Evolutionary conservation across 2,329 filamentous ascomycete species (phyloP).

Genomic region (Botryotinia convoluta): DNA sequence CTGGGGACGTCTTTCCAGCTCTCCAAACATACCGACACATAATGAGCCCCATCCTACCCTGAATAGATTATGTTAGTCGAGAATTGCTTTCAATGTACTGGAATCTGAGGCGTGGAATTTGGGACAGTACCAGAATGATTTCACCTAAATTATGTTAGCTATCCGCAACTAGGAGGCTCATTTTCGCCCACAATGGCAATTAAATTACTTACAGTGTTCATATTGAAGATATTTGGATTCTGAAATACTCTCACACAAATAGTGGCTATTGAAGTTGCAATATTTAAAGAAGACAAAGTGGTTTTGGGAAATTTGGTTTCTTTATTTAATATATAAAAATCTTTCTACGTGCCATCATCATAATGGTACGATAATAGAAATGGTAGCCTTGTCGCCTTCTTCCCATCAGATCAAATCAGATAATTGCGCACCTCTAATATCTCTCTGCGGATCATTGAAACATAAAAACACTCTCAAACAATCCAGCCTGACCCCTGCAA

Average conservation of each 20-base stretch:
- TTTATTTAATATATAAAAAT: neutral
- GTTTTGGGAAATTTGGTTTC: neutral
- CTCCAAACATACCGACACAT: constrained; percentile 65
- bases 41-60: constrained; percentile 93
- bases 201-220: constrained; percentile 53
- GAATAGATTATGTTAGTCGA: constrained; percentile 29
- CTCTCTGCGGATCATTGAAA: neutral
- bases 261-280: neutral
- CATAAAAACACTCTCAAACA: neutral
- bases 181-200: neutral
- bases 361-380: constrained; percentile 15
- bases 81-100: constrained; percentile 8
- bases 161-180: neutral
- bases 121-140: constrained; percentile 60
- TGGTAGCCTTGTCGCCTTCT: constrained; percentile 13
- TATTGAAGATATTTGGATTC: constrained; percentile 32
- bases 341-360: neutral
- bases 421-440: neutral
- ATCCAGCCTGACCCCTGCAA: constrained; percentile 8
- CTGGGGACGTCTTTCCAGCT: constrained; percentile 15
- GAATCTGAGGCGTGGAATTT: constrained; percentile 11
- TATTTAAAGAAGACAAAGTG: neutral
- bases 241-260: neutral
- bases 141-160: constrained; percentile 47
- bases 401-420: neutral